Percentiles rank a stretch among this genome's conserved stretches.
These are phyloP conservation scores for Aspergillus diversus DNA, from an alignment of 495 filamentous ascomycete species.

Conservation along the genomic window DNA sequence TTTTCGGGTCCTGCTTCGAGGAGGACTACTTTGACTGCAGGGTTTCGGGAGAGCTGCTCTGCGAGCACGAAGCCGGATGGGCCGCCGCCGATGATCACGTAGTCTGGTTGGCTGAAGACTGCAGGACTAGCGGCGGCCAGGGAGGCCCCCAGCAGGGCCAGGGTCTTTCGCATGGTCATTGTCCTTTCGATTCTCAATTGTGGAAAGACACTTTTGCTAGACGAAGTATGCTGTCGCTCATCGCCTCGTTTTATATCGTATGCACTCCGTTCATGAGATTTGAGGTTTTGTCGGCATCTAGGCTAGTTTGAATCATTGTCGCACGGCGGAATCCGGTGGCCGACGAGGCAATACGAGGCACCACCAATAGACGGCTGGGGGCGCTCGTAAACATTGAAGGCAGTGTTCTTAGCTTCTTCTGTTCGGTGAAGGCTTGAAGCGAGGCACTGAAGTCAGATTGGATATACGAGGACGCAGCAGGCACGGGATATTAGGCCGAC, in stretches of 20 bases:
- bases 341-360: not conserved
- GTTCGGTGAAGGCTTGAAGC: too few species aligned
- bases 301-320: not conserved
- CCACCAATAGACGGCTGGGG: not conserved
- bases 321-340: not conserved
- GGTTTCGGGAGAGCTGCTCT: not conserved
- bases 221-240: too few species aligned
- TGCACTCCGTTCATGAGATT: not conserved
- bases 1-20: slow-evolving; percentile 9
- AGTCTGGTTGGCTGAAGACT: not conserved
- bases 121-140: not conserved
- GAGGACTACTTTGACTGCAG: not conserved
- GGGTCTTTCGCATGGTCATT: too few species aligned
- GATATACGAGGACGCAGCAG: too few species aligned
- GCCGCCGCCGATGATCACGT: slow-evolving; percentile 10
- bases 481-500: too few species aligned
- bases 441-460: too few species aligned
- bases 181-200: too few species aligned
- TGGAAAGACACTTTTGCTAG: too few species aligned
- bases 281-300: not conserved
- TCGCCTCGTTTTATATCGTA: not conserved
- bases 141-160: not conserved
- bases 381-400: not conserved
- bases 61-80: slow-evolving; percentile 1
- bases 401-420: too few species aligned